Base-by-base conservation (phyloP, 1,139 yeast genomes). In the Blastobotrys buckinghamii region DNA sequence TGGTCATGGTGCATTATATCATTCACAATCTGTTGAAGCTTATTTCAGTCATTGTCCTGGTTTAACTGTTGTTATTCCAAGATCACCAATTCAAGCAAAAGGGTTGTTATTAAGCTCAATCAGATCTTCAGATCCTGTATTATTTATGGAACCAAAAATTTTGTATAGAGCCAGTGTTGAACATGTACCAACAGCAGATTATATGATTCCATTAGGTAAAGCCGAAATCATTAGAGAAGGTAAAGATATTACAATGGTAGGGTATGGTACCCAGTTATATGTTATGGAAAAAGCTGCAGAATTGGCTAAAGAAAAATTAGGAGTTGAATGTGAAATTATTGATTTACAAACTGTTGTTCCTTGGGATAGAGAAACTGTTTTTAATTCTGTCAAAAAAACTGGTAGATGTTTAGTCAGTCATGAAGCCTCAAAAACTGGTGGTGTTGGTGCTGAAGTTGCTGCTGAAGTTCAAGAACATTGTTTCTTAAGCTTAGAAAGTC, bases 1-100 rank as follows among this genome's bases (percentile, higher is more conserved):
- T 5, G 70, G 70, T 34, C 70, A 66, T 47, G 70, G 70, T 33
- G 70, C 68, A 9, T 54, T 66, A 50, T 66, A 66, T 53, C 70
- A 66, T 47, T 65, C 69, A 5, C 70, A 66, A 52, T 59, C 65
- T 19, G 67, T 63, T 8, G 70, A 66, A 49, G 69, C 68, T 4
- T 66, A 52, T 51, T 66, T 66, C 49, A 52, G 66, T 5, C 70
- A 66, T 48, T 57, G 59, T 37, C 70, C 70, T 0, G 70, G 70
- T 9, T 49, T 66, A 40, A 62, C 61, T 44, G 67, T 66, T 8
- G 70, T 66, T 5, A 59, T 66, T 49, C 70, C 70, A 12, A 58
- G 70, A 10, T 63, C 68, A 9, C 70, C 70, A 1, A 46, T 63
- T 19, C 69, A 66, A 52, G 70, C 70, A 32, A 66, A 66, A 55